Base-by-base conservation (phyloP, 768 basidiomycete genomes). In the Lactarius indigo region DNA sequence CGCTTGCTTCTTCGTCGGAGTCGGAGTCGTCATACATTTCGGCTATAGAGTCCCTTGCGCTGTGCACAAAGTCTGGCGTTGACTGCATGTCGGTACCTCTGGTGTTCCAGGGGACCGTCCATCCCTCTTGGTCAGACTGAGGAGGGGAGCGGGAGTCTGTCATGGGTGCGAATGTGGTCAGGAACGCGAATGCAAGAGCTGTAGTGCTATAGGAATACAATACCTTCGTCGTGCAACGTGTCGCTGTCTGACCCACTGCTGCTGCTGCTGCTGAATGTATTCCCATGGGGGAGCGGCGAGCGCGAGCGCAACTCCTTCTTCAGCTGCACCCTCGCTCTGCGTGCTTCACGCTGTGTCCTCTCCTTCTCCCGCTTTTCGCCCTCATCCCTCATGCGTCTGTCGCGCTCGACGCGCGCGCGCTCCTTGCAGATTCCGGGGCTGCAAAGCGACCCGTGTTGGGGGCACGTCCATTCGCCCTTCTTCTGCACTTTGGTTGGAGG, bases 361-460 rank as follows among this genome's bases (percentile, higher is more conserved):
- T 57, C 44, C 44, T 59, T 37, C 7, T 33, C 41, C n/a, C 69
- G n/a, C 54, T 56, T 30, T 28, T 59, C 35, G 17, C 18, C 30
- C 55, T 65, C 63, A 15, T 23, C 28, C 57, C 15, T n/a, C 28
- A 6, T 10, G 17, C 68, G 59, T 10, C 18, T 12, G 10, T 59
- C 61, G 2, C n/a, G 17, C 23, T 68, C 61, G 17, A 55, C 1
- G 3, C 8, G 26, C 28, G 33, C 60, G 6, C 35, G 47, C 39
- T 18, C 64, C 44, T 57, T 30, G 67, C 69, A 70, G 9, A 70
- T 65, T 0, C 64, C 64, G 5, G 47, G 52, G 33, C 2, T 59
- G 61, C 69, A 70, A 54, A 54, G n/a, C 28, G 57, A 13, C 9
- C 69, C 69, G 17, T 70, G 69, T 10, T 41, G 33, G 17, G 41